Evolutionary conservation across 1,284 basidiomycete genomes (phyloP).

Genomic region (Porogramme epimiltina): DNA sequence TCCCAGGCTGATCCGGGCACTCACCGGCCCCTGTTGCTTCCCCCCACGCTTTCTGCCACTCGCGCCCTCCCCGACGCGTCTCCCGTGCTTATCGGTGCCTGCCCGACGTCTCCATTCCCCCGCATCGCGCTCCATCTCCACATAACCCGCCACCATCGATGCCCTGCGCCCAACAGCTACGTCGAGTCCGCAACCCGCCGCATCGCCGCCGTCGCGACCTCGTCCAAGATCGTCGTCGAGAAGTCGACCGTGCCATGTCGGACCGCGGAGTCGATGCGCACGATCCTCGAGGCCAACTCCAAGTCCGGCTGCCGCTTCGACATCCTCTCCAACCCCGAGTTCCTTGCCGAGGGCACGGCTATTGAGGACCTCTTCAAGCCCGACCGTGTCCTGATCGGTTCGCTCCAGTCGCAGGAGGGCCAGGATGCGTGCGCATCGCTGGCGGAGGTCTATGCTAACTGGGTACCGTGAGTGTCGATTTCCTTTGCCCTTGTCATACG

Average conservation of each 20-base stretch:
- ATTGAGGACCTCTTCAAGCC: slow-evolving; percentile 87
- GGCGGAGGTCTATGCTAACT: slow-evolving; percentile 87
- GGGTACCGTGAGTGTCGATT: slow-evolving; percentile 93
- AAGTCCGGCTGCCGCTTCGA: slow-evolving; percentile 91
- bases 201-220: slow-evolving; percentile 89
- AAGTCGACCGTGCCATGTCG: slow-evolving; percentile 99
- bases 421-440: slow-evolving; percentile 80
- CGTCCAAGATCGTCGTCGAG: slow-evolving; percentile 98
- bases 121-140: neutral
- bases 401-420: slow-evolving; percentile 87
- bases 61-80: neutral
- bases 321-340: slow-evolving; percentile 99
- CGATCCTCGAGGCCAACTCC: slow-evolving; percentile 97
- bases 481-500: neutral
- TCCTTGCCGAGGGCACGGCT: slow-evolving; percentile 97
- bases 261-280: slow-evolving; percentile 98
- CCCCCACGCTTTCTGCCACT: neutral
- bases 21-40: slow-evolving; percentile 1
- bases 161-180: slow-evolving; percentile 59
- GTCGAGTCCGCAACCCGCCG: slow-evolving; percentile 95
- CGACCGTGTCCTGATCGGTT: slow-evolving; percentile 97
- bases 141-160: slow-evolving; percentile 1
- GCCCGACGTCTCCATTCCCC: neutral
- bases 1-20: neutral
- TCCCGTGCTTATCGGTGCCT: neutral